Evolutionary conservation across 805 yeast species (phyloP), one percentile per base, ranked within the genome.

Genomic region (Henningerozyma blattae): DNA sequence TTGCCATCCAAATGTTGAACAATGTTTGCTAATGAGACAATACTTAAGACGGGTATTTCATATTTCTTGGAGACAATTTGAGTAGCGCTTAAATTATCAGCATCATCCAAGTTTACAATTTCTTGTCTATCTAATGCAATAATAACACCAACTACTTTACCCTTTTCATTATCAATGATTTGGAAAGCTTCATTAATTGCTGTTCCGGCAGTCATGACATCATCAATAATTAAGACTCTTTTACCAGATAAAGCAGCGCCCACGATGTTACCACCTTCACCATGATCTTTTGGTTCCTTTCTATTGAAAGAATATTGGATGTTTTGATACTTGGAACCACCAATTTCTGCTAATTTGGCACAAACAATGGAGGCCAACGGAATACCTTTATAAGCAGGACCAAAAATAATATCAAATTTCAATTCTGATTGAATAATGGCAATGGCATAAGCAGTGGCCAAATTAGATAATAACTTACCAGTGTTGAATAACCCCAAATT

Each of bases 321-420:
- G 39, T 74, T 57, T 33, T 72, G 75, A 52, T 74, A 86, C 51
- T 78, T 77, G 36, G 71, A 73, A n/a, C 85, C 84, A 38, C 84
- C 91, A 45, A 86, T 66, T 61, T 91, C 97, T 25, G 89, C 91
- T 40, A 91, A 68, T 59, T 91, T 89, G 38, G 91, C 89, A 38
- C 82, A 85, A 13, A 95, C 85, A 41, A 89, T 71, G 4, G 97
- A 94, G 34, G 94, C 94, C 37, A 89, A 68, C 16, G 98, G 94
- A 47, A 89, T 89, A 15, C 98, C 98, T 63, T 91, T 91, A 62
- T 89, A 89, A 19, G 98, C 98, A 9, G 98, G 98, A 6, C 98
- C 98, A 52, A 89, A 89, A 35, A 89, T 64, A 28, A 91, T 76
- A 50, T 89, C 97, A 48, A 89, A 87, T 54, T 86, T 78, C 33